Conservation (phyloP, 345 rosid species). For the Erucastrum elatum region DNA sequence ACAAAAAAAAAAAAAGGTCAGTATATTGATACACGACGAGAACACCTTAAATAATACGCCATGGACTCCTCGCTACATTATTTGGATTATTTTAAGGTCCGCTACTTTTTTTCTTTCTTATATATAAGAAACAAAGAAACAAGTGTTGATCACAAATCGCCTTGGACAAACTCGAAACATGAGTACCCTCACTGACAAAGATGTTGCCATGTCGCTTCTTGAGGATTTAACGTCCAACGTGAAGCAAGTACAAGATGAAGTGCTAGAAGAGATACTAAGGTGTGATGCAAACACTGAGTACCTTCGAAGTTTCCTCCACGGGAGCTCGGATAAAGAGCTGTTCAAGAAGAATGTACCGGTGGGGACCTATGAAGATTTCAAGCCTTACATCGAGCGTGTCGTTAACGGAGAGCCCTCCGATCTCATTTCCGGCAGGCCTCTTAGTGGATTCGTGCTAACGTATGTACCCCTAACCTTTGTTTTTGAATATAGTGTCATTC, state of each 20-base stretch:
- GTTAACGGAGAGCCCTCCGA: background rate
- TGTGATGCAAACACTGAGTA: constrained; percentile 36
- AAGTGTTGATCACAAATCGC: background rate
- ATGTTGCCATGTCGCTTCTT: background rate
- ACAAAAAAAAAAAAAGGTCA: too few relatives aligned
- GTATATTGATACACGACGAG: too few relatives aligned
- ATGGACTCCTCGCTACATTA: background rate
- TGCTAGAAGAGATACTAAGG: constrained; percentile 46
- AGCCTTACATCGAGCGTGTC: constrained; percentile 37
- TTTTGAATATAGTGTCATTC: background rate
- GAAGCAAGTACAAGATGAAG: constrained; percentile 39
- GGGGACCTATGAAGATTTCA: constrained; percentile 61
- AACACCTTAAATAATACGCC: too few relatives aligned
- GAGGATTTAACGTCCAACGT: constrained; percentile 11
- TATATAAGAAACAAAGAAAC: background rate
- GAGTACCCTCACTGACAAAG: background rate
- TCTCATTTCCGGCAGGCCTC: constrained; percentile 54
- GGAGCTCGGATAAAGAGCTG: background rate
- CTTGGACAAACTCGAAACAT: background rate
- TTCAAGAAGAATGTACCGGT: constrained; percentile 62
- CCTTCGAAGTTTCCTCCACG: constrained; percentile 33
- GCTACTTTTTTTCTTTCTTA: too few relatives aligned
- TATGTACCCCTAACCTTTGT: background rate
- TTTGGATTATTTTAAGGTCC: too few relatives aligned
- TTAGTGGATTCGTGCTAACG: constrained; percentile 51